Evolutionary conservation across 495 filamentous ascomycete species (phyloP).

Genomic region (Evansstolkia leycettana): DNA sequence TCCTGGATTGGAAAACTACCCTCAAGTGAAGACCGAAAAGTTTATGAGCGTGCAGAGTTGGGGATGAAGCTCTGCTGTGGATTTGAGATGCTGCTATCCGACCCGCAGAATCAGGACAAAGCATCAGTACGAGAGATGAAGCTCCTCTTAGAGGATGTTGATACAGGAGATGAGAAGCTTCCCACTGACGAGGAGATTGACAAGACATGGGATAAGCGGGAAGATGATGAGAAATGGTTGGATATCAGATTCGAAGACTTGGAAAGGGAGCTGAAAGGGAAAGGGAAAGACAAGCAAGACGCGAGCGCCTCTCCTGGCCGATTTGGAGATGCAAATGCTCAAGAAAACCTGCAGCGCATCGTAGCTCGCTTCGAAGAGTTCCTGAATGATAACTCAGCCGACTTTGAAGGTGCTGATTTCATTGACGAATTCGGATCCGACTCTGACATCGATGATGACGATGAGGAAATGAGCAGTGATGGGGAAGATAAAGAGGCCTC

Average conservation of each 20-base stretch:
- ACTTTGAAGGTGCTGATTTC: constrained; percentile 61
- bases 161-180: constrained; percentile 43
- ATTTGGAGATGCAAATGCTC: constrained; percentile 70
- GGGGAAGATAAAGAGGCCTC: constrained; percentile 66
- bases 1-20: constrained; percentile 42
- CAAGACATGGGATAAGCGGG: constrained; percentile 45
- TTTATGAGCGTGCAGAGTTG: constrained; percentile 44
- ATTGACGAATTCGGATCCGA: constrained; percentile 51
- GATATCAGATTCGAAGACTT: constrained; percentile 86
- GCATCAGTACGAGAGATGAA: constrained; percentile 57
- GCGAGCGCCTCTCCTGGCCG: constrained; percentile 15
- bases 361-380: constrained; percentile 90
- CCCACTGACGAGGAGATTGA: constrained; percentile 64
- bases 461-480: constrained; percentile 38
- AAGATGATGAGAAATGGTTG: constrained; percentile 86
- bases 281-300: constrained; percentile 20
- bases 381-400: constrained; percentile 73
- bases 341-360: constrained; percentile 78
- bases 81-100: constrained; percentile 73
- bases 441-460: constrained; percentile 45
- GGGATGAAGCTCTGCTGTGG: constrained; percentile 88
- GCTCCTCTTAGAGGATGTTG: constrained; percentile 61
- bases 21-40: constrained; percentile 18
- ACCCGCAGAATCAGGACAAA: constrained; percentile 53
- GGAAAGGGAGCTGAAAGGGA: constrained; percentile 62